A percentile compares a stretch with the other conserved stretches of the same genome.
These are phyloP conservation scores for Balakata baccata DNA, from an alignment of 345 rosid genomes.

Conservation along the genomic window DNA sequence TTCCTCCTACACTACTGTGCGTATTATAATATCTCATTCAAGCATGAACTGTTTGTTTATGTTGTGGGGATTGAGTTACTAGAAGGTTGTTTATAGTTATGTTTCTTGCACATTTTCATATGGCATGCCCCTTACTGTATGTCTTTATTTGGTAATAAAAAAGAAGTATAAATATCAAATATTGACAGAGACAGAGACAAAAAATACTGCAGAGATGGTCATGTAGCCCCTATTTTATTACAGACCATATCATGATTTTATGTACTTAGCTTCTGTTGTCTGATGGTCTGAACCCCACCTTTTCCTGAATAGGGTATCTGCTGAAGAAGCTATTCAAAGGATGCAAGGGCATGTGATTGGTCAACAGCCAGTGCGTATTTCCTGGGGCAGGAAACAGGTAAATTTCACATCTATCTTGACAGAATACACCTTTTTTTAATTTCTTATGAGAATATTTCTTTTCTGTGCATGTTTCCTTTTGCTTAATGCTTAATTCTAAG, in stretches of 20 bases:
- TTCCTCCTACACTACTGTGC: neutral
- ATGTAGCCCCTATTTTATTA: conserved; percentile 3
- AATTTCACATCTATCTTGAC: conserved; percentile 6
- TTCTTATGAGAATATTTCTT: neutral
- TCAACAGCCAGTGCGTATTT: conserved; percentile 71
- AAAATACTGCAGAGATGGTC: conserved; percentile 4
- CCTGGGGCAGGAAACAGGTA: conserved; percentile 94
- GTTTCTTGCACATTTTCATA: neutral
- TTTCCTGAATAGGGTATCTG: conserved; percentile 52
- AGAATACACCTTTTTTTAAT: neutral
- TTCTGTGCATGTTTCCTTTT: neutral
- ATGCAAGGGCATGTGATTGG: conserved; percentile 94
- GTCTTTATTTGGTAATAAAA: conserved; percentile 2
- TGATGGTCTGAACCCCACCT: conserved; percentile 7
- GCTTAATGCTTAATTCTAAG: conserved; percentile 3
- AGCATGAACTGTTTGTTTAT: neutral
- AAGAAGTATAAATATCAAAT: conserved; percentile 17
- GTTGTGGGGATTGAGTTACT: neutral
- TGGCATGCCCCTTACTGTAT: conserved; percentile 12
- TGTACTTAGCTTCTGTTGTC: conserved; percentile 6
- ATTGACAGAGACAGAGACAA: conserved; percentile 19
- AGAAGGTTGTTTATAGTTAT: neutral
- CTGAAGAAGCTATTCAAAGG: conserved; percentile 84
- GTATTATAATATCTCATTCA: neutral
- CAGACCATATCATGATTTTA: conserved; percentile 6